Base-by-base conservation (phyloP, 768 basidiomycete species). In the Tephrocybe rancida region DNA sequence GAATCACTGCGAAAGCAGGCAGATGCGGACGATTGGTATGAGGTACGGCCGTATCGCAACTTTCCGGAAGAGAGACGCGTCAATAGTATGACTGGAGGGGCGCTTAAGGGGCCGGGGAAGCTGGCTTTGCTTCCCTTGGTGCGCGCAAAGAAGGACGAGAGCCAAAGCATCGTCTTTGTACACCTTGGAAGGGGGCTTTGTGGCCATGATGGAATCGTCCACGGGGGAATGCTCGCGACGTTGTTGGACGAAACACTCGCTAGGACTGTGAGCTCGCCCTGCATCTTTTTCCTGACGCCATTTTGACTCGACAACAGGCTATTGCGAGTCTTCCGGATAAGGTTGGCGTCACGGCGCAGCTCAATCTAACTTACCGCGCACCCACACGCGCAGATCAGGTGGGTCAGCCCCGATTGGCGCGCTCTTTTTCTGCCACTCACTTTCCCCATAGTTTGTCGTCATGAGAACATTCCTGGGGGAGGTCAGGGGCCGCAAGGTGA, bases 161-260 rank as follows among this genome's bases (percentile, higher is more conserved):
- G 76, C 10, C 91, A 93, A 70, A 82, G 82, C 9, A 64, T 85
- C 24, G 75, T 84, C 5, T 73, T 97, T 54, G 50, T 95, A 1
- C 96, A 98, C 62, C 75, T 97, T 2, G 96, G 96, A 1, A 73
- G 90, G 37, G 90, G 87, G 2, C 57, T 98, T 47, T 98, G 96
- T 64, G 95, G 92, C 3, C 89, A 96, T 57, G 94, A 96, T 69
- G 96, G 96, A 0, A 94, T 99, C 56, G 74, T 98, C 2, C 96
- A 99, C 61, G 96, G 96, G 0, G 96, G 96, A 1, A 63, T 98
- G 54, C 75, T 98, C 18, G 93, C 95, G 34, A 97, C 94, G 1
- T 69, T 98, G 16, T 67, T 97, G 50, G 96, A 99, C 58, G 96
- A 99, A 75, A 76, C 78, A 14, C 65, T 97, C 38, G 87, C 87